These are phyloP conservation scores for Epichloe scottii DNA, from an alignment of 2,329 filamentous ascomycete species.

Conservation along the genomic window DNA sequence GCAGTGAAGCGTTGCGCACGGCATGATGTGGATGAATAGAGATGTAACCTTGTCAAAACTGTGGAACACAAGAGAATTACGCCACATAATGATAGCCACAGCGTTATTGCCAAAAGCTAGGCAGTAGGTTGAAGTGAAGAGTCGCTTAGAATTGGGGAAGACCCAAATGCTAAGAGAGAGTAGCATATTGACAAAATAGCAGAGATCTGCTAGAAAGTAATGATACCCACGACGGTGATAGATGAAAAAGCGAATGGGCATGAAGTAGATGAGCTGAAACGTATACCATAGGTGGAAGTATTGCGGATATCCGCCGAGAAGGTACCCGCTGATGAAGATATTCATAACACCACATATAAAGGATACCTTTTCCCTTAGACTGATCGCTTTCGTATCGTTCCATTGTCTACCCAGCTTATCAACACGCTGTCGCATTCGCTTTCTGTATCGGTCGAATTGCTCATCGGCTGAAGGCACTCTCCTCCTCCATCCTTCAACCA, in stretches of 20 bases:
- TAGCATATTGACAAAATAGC: constrained; percentile 94
- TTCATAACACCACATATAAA: constrained; percentile 96
- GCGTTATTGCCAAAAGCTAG: constrained; percentile 94
- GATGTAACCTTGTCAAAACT: constrained; percentile 96
- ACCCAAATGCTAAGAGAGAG: constrained; percentile 74
- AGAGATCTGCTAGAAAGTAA: constrained; percentile 94
- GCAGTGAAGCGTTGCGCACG: constrained; percentile 84
- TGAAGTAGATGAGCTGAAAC: constrained; percentile 77
- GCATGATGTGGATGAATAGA: constrained; percentile 99
- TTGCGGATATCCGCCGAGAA: constrained; percentile 75
- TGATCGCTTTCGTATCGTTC: constrained; percentile 84
- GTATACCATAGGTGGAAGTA: constrained; percentile 93
- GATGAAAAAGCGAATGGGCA: constrained; percentile 87
- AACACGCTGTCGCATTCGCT: constrained; percentile 78
- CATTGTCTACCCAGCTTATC: constrained; percentile 74
- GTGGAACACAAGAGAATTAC: constrained; percentile 96
- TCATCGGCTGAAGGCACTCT: constrained; percentile 80
- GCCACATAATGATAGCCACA: constrained; percentile 97
- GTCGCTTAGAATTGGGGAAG: constrained; percentile 78
- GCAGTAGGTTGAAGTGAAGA: constrained; percentile 88
- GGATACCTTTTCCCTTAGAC: constrained; percentile 80
- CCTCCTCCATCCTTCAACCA: constrained; percentile 86
- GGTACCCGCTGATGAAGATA: constrained; percentile 90
- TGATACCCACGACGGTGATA: constrained; percentile 89
- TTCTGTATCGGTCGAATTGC: constrained; percentile 80